A percentile compares a stretch with the other conserved stretches of the same genome.
Conservation (phyloP, 2,329 filamentous ascomycete species). For the Allantophomopsis lycopodina region DNA sequence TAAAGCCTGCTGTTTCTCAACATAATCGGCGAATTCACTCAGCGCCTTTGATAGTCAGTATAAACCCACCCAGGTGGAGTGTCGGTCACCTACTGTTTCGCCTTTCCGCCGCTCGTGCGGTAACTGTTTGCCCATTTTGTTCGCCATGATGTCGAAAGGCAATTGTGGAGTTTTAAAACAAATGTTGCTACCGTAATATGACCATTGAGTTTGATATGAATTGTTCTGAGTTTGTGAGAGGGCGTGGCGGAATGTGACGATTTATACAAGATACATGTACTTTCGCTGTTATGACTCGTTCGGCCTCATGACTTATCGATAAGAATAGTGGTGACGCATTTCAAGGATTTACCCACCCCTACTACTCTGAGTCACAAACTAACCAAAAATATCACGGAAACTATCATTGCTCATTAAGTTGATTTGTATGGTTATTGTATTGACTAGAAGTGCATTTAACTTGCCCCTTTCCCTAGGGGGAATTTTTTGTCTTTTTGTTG, state of each 20-base stretch:
- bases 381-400: background rate
- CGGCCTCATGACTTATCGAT: conserved; percentile 13
- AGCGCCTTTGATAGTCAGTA: conserved; percentile 41
- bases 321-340: conserved; percentile 13
- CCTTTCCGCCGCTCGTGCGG: conserved; percentile 74
- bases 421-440: too few relatives aligned
- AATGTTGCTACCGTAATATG: too few relatives aligned
- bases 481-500: too few relatives aligned
- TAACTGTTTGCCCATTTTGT: conserved; percentile 44
- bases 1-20: conserved; percentile 79
- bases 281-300: conserved; percentile 7
- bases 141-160: conserved; percentile 29
- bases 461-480: too few relatives aligned
- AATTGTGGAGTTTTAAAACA: too few relatives aligned
- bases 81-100: conserved; percentile 50
- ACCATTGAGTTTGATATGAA: too few relatives aligned
- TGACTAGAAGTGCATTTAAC: too few relatives aligned
- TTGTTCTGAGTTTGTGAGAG: too few relatives aligned
- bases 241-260: conserved; percentile 6
- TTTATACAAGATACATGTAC: conserved; percentile 5
- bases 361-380: conserved; percentile 6
- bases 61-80: conserved; percentile 1
- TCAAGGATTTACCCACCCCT: background rate
- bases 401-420: background rate
- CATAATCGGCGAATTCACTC: conserved; percentile 95